Conservation (phyloP, 768 basidiomycete genomes). For the Boletellus ananiceps region DNA sequence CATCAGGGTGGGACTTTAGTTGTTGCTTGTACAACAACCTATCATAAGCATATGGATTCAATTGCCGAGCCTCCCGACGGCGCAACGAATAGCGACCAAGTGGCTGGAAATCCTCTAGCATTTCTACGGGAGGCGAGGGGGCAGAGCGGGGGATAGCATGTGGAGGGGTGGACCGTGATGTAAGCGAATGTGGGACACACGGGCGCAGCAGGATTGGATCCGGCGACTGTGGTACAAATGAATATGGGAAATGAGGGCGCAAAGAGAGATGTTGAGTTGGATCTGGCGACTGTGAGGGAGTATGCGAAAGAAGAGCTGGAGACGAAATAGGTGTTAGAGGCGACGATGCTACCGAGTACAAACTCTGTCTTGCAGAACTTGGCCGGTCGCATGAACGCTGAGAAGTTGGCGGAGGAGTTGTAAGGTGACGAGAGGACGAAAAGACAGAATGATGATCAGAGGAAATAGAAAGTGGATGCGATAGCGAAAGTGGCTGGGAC, state of each 20-base stretch:
- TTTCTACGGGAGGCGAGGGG: slow-evolving; percentile 3
- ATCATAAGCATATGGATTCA: slow-evolving; percentile 61
- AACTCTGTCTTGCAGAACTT: not conserved
- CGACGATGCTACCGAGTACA: slow-evolving; percentile 4
- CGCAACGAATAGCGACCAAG: slow-evolving; percentile 51
- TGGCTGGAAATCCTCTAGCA: slow-evolving; percentile 17
- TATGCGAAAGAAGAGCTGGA: slow-evolving; percentile 4
- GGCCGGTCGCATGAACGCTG: slow-evolving; percentile 5
- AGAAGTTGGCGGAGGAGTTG: slow-evolving; percentile 19
- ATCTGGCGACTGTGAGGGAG: slow-evolving; percentile 19
- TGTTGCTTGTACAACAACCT: slow-evolving; percentile 46
- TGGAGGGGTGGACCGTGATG: slow-evolving; percentile 1
- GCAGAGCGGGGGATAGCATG: not conserved
- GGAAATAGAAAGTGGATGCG: slow-evolving; percentile 15
- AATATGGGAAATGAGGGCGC: not conserved
- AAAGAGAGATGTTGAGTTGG: slow-evolving; percentile 8
- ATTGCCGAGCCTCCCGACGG: slow-evolving; percentile 48
- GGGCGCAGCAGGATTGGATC: slow-evolving; percentile 12
- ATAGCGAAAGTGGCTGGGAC: not conserved
- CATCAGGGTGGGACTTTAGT: slow-evolving; percentile 57
- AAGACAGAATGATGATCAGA: slow-evolving; percentile 11
- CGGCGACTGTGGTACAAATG: slow-evolving; percentile 5
- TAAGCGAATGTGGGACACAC: not conserved
- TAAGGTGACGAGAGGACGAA: slow-evolving; percentile 12
- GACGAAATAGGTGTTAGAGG: slow-evolving; percentile 23